Evolutionary conservation across 2,329 filamentous ascomycete species (phyloP), one percentile per base, ranked within the genome.

Genomic region (Apiospora sp.): DNA sequence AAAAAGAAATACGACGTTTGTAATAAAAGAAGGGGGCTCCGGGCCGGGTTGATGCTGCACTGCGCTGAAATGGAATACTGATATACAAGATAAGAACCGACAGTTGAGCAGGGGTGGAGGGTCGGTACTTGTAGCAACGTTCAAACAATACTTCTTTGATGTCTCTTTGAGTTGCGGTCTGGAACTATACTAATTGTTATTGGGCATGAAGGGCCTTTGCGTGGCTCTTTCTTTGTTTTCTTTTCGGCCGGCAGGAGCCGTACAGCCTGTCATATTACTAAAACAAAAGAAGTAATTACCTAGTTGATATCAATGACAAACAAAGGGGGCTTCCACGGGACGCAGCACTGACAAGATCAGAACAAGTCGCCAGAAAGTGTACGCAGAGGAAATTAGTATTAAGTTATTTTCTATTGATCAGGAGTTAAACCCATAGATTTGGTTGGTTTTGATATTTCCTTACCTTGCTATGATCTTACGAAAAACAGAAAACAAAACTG

Each of bases 81-180:
- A 41, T 64, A 64, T 64, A 64, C 7, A n/a, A 37, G 34, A 64
- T 41, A 34, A 48, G 44, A 13, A n/a, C 13, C 4, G 4, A 22
- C n/a, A 5, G 8, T n/a, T 41, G 19, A 41, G 34, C 58, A 64
- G 22, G 58, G 58, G 30, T 61, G 37, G 30, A 37, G 54, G 30
- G 19, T 19, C 19, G 34, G 30, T 64, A 64, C 58, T 64, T 64
- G 34, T 64, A 64, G 4, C 58, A n/a, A 64, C 58, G 10, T 8
- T n/a, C 34, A 16, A 24, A 64, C 58, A 64, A 64, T 41, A 12
- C 58, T 64, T 41, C 58, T 64, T 64, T 64, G 12, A 19, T n/a
- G n/a, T 19, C 13, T 22, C 58, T 41, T 64, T 64, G 34, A 41
- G 58, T 41, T 41, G 58, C 3, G 22, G 19, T 64, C 30, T 64